Base-by-base conservation (phyloP, 2,329 filamentous ascomycete species). In the Cladophialophora chaetospira region DNA sequence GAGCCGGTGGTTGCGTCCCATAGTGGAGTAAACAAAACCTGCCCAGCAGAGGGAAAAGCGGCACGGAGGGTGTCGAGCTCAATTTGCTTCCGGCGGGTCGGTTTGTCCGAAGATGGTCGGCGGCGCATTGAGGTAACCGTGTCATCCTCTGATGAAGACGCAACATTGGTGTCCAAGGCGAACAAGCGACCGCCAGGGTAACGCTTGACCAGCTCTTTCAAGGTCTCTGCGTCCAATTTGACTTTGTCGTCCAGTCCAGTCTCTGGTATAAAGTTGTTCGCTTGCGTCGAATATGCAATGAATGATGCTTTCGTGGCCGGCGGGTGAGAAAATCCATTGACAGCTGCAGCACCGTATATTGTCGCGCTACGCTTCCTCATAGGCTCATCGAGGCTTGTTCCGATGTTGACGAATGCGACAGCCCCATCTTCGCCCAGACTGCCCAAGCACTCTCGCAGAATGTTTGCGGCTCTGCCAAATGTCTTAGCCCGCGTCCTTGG, bases 21-120 rank as follows among this genome's bases (percentile, higher is more conserved):
- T 0, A 81, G 60, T 0, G 79, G 79, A 3, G 80, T 68, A 53
- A 81, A 81, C 1, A 80, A 71, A 4, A 82, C 68, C 46, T 78
- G 78, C 1, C 73, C 68, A 36, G 61, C 65, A 53, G 40, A 57
- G 4, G 75, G 75, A 44, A 79, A 77, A 26, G 71, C 66, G 33
- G 66, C 64, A 23, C 66, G 66, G 9, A 75, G 61, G 6, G 68
- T 58, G 21, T 60, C 61, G 53, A 66, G 67, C 65, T 73, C 60
- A 45, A 62, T 23, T 61, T 61, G 15, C 40, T 50, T 52, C 46
- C 58, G 55, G 19, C 49, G 56, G 26, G 51, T 56, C 10, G 29
- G 17, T 5, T 48, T 36, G 9, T 26, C 26, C 3, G 51, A 26
- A 6, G 29, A 55, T 10, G 21, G 38, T 33, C 44, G 40, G 2